Percentiles rank a stretch among this genome's conserved stretches.
These are phyloP conservation scores for Arthrobotrys musiformis DNA, from an alignment of 2,329 filamentous ascomycete species.

Conservation along the genomic window DNA sequence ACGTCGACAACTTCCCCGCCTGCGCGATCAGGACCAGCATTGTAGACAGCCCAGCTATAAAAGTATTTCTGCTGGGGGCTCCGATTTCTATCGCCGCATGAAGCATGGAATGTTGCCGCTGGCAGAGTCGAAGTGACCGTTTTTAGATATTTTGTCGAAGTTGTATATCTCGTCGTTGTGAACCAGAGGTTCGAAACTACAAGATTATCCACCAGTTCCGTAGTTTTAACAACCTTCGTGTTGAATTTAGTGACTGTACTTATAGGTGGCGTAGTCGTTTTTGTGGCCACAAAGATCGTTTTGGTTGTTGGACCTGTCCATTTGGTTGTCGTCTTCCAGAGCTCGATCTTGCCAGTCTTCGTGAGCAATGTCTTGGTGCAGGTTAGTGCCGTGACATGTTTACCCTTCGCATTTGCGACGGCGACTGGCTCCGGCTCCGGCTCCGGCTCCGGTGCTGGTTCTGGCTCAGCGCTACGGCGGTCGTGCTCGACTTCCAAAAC, in stretches of 20 bases:
- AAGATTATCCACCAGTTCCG: constrained; percentile 4
- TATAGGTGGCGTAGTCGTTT: neutral
- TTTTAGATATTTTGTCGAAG: neutral
- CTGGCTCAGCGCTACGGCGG: constrained; percentile 5
- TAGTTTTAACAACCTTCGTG: neutral
- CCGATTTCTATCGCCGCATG: constrained; percentile 10
- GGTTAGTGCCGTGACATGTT: constrained; percentile 15
- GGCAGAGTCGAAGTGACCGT: constrained; percentile 10
- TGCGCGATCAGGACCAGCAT: neutral
- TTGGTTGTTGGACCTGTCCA: constrained; percentile 13
- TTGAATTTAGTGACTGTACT: neutral
- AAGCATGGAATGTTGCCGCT: neutral
- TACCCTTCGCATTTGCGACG: constrained; percentile 1
- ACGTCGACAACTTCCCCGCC: constrained; percentile 2
- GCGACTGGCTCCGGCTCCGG: constrained; percentile 21
- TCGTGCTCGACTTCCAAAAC: neutral
- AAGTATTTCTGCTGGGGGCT: neutral
- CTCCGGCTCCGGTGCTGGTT: neutral
- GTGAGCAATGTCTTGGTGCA: constrained; percentile 40
- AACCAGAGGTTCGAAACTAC: neutral
- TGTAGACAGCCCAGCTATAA: neutral
- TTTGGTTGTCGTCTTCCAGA: constrained; percentile 39
- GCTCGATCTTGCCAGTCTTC: constrained; percentile 27
- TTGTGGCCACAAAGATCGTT: neutral
- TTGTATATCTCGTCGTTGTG: neutral